Evolutionary conservation across 108 stramenopile species (phyloP), one percentile per base, ranked within the genome.

Genomic region (Discostella stelligeroides): DNA sequence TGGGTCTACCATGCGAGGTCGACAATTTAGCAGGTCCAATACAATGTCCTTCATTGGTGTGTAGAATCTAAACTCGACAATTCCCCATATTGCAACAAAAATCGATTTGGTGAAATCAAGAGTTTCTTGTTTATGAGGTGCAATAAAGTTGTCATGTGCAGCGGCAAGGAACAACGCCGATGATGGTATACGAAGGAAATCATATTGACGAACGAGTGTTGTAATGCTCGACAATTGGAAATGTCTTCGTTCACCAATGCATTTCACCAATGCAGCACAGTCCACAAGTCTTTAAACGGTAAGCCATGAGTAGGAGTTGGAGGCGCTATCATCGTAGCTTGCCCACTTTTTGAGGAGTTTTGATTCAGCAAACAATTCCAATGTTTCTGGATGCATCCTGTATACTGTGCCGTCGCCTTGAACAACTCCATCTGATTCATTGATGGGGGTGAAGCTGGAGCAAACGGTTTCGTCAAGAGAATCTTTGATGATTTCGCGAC

Each of bases 131-230:
- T 48, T 83, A 55, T 89, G 79, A 2, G 85, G 87, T 29, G 50
- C 55, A 13, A 84, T 53, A 8, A 75, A 38, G 4, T 65, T 73
- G n/a, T 83, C 76, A 53, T 90, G 89, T 1, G 92, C 87, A 28
- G 75, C 59, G 48, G 57, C 34, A 43, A 92, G 69, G 40, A 81
- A 38, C 9, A 82, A 38, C 17, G 83, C 64, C 2, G 88, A 81
- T 3, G 87, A 90, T 27, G 89, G 89, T 46, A 92, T 80, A 15
- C 87, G 87, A 20, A 88, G 48, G 39, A 90, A 60, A 73, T 92
- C 85, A 55, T 84, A 81, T 56, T 72, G 80, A 82, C 12, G 37
- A 47, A 64, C 2, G 81, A 72, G 9, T 73, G 12, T 48, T 68
- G 76, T 18, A 78, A 79, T n/a, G n/a, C n/a, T n/a, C n/a, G n/a